Evolutionary conservation across 345 rosid species (phyloP).

Genomic region (Litchi chinensis): DNA sequence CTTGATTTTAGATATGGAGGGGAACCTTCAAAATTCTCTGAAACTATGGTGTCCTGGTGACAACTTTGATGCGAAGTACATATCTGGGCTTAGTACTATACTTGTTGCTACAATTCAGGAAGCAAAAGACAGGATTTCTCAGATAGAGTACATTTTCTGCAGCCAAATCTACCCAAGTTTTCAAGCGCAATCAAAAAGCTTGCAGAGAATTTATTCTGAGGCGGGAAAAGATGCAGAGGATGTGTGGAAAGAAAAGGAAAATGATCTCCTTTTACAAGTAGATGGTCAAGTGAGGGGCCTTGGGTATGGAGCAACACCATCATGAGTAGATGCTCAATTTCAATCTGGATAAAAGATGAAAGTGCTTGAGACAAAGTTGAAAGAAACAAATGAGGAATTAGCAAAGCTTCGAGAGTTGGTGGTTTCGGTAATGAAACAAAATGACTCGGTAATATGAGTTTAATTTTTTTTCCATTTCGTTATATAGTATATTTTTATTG

Average conservation of each 20-base stretch:
- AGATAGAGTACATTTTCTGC: slow-evolving; percentile 89
- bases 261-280: slow-evolving; percentile 36
- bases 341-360: too few species aligned
- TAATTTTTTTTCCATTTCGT: too few species aligned
- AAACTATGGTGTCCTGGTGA: slow-evolving; percentile 38
- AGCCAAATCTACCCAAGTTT: slow-evolving; percentile 75
- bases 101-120: slow-evolving; percentile 90
- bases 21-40: slow-evolving; percentile 20
- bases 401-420: too few species aligned
- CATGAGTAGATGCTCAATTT: too few species aligned
- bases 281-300: too few species aligned
- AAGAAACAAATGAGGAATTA: too few species aligned
- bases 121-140: slow-evolving; percentile 86
- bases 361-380: too few species aligned
- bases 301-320: too few species aligned
- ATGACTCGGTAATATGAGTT: too few species aligned
- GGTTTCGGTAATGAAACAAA: too few species aligned
- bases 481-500: too few species aligned
- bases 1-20: slow-evolving; percentile 30
- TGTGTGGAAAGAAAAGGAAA: slow-evolving; percentile 61
- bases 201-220: slow-evolving; percentile 53
- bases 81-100: slow-evolving; percentile 67
- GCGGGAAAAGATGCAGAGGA: slow-evolving; percentile 57
- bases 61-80: slow-evolving; percentile 46
- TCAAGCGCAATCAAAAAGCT: slow-evolving; percentile 53